Evolutionary conservation across 176 grass and related monocot species (phyloP).

Genomic region (Cymbopogon citratus): DNA sequence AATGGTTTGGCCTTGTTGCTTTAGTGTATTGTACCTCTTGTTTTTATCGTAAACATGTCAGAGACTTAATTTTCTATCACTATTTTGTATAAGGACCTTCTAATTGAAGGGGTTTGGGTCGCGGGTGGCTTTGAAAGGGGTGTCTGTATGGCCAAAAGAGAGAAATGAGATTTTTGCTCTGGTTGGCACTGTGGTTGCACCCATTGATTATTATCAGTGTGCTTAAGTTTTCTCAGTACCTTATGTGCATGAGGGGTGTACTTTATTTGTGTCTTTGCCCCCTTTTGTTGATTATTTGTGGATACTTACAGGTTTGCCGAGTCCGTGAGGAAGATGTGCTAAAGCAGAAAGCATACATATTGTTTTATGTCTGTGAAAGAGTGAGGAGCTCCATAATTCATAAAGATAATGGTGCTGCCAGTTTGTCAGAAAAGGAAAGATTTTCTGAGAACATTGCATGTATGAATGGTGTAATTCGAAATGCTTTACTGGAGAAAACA

Average conservation of each 20-base stretch:
- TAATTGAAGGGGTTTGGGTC: not conserved
- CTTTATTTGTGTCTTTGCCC: not conserved
- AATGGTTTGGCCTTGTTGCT: not conserved
- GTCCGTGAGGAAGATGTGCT: conserved; percentile 67
- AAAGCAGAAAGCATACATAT: conserved; percentile 79
- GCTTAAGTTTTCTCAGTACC: not conserved
- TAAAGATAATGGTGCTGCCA: conserved; percentile 33
- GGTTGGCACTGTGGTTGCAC: not conserved
- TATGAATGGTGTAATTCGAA: conserved; percentile 28
- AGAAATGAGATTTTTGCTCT: not conserved
- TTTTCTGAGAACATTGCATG: not conserved
- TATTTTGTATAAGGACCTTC: not conserved
- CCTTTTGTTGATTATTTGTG: not conserved
- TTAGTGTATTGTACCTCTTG: not conserved
- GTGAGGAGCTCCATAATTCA: conserved; percentile 25
- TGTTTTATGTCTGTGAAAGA: conserved; percentile 84
- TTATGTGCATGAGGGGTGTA: not conserved
- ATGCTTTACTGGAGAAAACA: conserved; percentile 22
- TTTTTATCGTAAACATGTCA: not conserved
- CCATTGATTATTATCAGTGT: not conserved
- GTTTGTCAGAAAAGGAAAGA: conserved; percentile 27
- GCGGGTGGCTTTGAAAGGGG: not conserved
- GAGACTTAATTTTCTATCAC: not conserved
- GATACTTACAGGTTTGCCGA: conserved; percentile 51
- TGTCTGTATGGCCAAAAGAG: not conserved